Percentiles rank a stretch among this genome's conserved stretches.
Conservation (phyloP, 129 eudicot genomes). For the Calendula officinalis region DNA sequence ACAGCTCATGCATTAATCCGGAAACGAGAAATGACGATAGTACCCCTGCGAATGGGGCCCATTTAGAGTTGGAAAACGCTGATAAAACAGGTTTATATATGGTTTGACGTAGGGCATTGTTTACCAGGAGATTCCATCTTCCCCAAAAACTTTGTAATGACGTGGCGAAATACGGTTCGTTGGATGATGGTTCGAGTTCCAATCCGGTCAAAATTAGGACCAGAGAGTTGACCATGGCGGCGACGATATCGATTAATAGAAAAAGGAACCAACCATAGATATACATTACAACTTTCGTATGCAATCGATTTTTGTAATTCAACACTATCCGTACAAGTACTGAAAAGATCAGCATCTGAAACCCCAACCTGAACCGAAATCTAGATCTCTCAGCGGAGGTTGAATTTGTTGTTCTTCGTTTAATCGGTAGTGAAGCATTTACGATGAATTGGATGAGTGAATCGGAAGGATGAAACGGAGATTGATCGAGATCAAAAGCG, state of each 20-base stretch:
- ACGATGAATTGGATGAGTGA: constrained; percentile 45
- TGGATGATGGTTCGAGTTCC: constrained; percentile 38
- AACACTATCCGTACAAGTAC: background rate
- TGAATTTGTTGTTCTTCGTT: background rate
- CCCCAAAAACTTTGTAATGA: constrained; percentile 51
- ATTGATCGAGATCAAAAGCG: constrained; percentile 37
- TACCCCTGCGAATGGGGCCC: constrained; percentile 36
- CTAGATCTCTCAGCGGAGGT: background rate
- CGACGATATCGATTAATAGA: constrained; percentile 27
- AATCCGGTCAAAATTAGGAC: constrained; percentile 22
- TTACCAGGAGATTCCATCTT: constrained; percentile 53
- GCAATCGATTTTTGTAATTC: constrained; percentile 1
- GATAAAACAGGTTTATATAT: constrained; percentile 33
- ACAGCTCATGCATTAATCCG: constrained; percentile 58
- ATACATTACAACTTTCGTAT: constrained; percentile 7
- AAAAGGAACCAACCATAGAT: constrained; percentile 29
- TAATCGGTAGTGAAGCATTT: constrained; percentile 41
- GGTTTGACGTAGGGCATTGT: constrained; percentile 33
- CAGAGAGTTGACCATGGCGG: constrained; percentile 3
- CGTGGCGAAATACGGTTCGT: constrained; percentile 41
- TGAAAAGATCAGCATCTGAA: constrained; percentile 8
- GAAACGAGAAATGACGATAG: constrained; percentile 24
- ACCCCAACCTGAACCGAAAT: constrained; percentile 3
- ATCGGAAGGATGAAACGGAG: constrained; percentile 15
- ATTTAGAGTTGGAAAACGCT: background rate